These are phyloP conservation scores for Hansenula anomala DNA, from an alignment of 1,139 yeast species.

Conservation along the genomic window DNA sequence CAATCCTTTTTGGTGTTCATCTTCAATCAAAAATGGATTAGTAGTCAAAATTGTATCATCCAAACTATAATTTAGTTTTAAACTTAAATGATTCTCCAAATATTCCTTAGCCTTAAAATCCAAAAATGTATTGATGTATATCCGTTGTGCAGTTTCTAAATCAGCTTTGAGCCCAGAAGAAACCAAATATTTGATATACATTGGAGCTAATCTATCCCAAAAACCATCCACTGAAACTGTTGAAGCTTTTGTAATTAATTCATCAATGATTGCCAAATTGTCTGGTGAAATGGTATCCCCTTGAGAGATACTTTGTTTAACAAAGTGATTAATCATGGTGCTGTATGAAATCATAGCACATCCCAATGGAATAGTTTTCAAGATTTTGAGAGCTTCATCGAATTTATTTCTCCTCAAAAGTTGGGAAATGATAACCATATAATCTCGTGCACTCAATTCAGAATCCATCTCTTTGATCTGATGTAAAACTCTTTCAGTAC, in stretches of 20 bases:
- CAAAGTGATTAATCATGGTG: conserved; percentile 4
- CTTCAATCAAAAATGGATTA: conserved; percentile 7
- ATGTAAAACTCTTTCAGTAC: conserved; percentile 34
- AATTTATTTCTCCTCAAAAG: conserved; percentile 2
- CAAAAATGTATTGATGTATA: neutral
- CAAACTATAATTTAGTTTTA: neutral
- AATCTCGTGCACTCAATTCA: conserved; percentile 4
- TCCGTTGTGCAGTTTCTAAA: neutral
- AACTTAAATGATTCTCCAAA: neutral
- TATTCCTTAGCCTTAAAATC: neutral
- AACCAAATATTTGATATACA: neutral
- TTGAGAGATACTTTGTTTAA: neutral
- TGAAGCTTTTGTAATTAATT: neutral
- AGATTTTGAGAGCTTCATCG: conserved; percentile 1
- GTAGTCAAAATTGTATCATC: neutral
- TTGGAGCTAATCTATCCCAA: neutral
- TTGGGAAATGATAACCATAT: conserved; percentile 4
- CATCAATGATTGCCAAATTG: neutral
- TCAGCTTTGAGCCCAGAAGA: neutral
- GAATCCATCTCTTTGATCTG: conserved; percentile 22
- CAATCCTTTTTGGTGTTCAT: no score
- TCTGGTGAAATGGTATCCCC: neutral
- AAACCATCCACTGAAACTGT: neutral
- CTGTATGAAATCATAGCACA: conserved; percentile 3
- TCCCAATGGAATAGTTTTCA: neutral